phyloP scores from a whole-genome alignment of 2,329 filamentous ascomycete genomes.

The Tolypocladium ovalisporum region DNA sequence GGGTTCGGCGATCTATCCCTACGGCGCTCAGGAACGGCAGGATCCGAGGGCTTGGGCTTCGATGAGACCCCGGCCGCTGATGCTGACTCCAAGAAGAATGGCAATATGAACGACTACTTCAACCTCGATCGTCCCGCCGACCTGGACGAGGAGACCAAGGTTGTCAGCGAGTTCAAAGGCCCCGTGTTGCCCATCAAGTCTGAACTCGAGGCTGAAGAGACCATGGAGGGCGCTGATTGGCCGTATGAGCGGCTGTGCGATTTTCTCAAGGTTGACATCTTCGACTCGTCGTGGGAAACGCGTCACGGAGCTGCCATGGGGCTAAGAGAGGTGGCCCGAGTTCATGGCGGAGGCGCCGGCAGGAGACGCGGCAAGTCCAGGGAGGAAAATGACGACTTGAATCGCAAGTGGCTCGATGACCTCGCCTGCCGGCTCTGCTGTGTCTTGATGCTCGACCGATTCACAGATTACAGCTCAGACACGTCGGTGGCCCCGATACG shows the following conservation, averaged over 20 bases:
- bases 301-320: conserved; percentile 95
- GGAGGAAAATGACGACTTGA: conserved; percentile 66
- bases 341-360: conserved; percentile 85
- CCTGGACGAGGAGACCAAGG: conserved; percentile 79
- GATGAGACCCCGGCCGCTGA: conserved; percentile 48
- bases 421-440: conserved; percentile 90
- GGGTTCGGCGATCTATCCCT: conserved; percentile 79
- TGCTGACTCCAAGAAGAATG: conserved; percentile 46
- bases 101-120: conserved; percentile 73
- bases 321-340: conserved; percentile 77
- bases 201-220: conserved; percentile 66
- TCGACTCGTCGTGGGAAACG: conserved; percentile 89
- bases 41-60: conserved; percentile 45
- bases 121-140: conserved; percentile 69
- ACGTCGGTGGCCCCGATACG: conserved; percentile 93
- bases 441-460: conserved; percentile 93
- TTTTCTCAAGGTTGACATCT: conserved; percentile 85
- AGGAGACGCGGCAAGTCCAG: conserved; percentile 59
- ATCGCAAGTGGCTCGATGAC: conserved; percentile 84
- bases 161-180: conserved; percentile 94
- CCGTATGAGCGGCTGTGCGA: conserved; percentile 91
- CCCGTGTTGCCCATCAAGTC: conserved; percentile 72
- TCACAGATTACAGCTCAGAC: conserved; percentile 95
- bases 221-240: conserved; percentile 76
- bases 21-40: conserved; percentile 48